Conservation (phyloP, 2,329 filamentous ascomycete genomes). For the Cladophialophora chaetospira region DNA sequence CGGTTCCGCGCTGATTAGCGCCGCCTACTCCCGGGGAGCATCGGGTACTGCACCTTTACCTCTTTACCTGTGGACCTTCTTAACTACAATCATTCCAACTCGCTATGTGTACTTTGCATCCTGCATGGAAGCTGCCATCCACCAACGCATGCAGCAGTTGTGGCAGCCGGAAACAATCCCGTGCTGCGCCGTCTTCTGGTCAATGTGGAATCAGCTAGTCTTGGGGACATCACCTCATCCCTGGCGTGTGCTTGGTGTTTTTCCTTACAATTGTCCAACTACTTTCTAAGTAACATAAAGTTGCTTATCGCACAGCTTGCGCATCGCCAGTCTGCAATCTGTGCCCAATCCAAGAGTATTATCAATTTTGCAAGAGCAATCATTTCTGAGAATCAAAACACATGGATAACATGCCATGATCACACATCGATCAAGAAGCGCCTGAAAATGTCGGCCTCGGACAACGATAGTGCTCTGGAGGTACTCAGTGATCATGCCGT, state of each 20-base stretch:
- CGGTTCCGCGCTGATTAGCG: too few relatives aligned
- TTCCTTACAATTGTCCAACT: too few relatives aligned
- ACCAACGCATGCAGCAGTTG: not conserved
- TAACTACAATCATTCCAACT: not conserved
- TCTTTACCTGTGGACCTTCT: not conserved
- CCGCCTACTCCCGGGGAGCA: too few relatives aligned
- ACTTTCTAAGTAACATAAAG: too few relatives aligned
- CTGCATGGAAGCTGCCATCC: not conserved
- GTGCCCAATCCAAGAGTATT: too few relatives aligned
- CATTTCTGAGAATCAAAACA: not conserved
- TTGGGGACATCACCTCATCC: too few relatives aligned
- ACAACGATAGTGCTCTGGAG: constrained; percentile 2
- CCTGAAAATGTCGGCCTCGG: not conserved
- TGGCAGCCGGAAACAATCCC: not conserved
- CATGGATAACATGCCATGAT: not conserved
- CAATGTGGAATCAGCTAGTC: too few relatives aligned
- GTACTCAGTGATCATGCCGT: constrained; percentile 3
- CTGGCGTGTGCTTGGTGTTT: too few relatives aligned
- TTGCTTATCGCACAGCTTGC: too few relatives aligned
- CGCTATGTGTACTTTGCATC: not conserved
- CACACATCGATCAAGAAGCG: not conserved
- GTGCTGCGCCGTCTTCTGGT: too few relatives aligned
- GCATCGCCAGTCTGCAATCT: too few relatives aligned
- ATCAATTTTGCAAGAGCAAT: too few relatives aligned
- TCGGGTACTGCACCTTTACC: not conserved